These are phyloP conservation scores for Paracorniculantispora psalliotae DNA, from an alignment of 2,329 filamentous ascomycete genomes.

Conservation along the genomic window DNA sequence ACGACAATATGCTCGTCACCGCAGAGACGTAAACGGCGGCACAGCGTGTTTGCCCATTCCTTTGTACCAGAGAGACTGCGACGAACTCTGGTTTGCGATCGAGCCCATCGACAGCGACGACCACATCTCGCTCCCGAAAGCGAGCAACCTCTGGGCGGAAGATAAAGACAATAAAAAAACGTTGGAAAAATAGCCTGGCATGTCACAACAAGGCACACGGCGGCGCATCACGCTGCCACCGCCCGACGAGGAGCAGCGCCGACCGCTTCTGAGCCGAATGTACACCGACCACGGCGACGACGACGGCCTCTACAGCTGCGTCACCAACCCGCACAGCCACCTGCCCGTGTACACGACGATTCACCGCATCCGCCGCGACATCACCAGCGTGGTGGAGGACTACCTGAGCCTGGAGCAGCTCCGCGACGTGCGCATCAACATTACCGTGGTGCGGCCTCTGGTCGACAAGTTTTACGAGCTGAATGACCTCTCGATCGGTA, in stretches of 20 bases:
- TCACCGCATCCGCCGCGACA: constrained; percentile 63
- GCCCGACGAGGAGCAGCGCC: constrained; percentile 29
- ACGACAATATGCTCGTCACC: neutral
- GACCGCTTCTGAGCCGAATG: constrained; percentile 30
- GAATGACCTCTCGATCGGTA: constrained; percentile 73
- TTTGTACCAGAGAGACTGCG: neutral
- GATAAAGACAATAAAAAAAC: neutral
- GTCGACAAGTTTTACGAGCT: constrained; percentile 80
- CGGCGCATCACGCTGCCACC: constrained; percentile 29
- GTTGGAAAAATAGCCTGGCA: neutral
- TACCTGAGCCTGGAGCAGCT: constrained; percentile 68
- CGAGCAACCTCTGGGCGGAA: no score
- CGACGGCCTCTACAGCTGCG: constrained; percentile 46
- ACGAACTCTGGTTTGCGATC: neutral
- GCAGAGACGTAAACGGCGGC: neutral
- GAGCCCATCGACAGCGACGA: no score
- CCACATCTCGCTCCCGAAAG: no score
- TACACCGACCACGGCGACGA: constrained; percentile 26
- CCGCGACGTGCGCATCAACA: constrained; percentile 75
- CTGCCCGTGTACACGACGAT: constrained; percentile 75
- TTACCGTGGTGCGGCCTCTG: constrained; percentile 71
- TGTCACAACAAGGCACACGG: constrained; percentile 1
- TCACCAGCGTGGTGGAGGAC: constrained; percentile 58
- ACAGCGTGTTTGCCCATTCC: neutral
- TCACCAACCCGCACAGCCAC: constrained; percentile 53